Evolutionary conservation across 2,329 filamentous ascomycete species (phyloP).

Genomic region (Hypoxylon rubiginosum): DNA sequence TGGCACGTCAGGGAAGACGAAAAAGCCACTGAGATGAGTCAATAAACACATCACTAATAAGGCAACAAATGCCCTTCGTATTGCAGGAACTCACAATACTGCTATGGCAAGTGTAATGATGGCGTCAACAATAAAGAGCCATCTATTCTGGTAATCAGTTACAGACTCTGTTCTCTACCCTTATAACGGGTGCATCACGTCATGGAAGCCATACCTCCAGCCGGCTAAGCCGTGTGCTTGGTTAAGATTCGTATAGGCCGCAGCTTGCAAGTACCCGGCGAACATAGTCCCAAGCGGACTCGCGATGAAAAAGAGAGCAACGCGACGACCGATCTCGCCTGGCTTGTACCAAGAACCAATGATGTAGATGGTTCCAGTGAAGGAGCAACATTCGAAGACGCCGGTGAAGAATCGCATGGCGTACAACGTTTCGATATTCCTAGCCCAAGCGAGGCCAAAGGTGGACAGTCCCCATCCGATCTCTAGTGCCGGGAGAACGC

Average conservation of each 20-base stretch:
- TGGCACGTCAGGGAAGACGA: conserved; percentile 59
- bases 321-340: conserved; percentile 59
- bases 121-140: conserved; percentile 72
- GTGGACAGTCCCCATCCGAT: conserved; percentile 52
- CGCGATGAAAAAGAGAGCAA: conserved; percentile 63
- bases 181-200: neutral
- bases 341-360: conserved; percentile 56
- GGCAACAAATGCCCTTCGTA: neutral
- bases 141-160: conserved; percentile 42
- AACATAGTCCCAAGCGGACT: conserved; percentile 66
- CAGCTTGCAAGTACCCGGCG: conserved; percentile 66
- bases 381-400: conserved; percentile 50
- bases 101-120: conserved; percentile 69
- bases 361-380: conserved; percentile 51
- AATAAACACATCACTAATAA: neutral
- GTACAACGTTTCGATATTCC: conserved; percentile 52
- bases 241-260: conserved; percentile 66
- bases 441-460: conserved; percentile 51
- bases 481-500: conserved; percentile 50
- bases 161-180: neutral
- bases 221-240: conserved; percentile 63
- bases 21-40: conserved; percentile 54
- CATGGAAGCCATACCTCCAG: conserved; percentile 55
- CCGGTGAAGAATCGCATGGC: conserved; percentile 55
- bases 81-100: conserved; percentile 51